Conservation (phyloP, 108 stramenopile species). For the Discostella pseudostelligera region DNA sequence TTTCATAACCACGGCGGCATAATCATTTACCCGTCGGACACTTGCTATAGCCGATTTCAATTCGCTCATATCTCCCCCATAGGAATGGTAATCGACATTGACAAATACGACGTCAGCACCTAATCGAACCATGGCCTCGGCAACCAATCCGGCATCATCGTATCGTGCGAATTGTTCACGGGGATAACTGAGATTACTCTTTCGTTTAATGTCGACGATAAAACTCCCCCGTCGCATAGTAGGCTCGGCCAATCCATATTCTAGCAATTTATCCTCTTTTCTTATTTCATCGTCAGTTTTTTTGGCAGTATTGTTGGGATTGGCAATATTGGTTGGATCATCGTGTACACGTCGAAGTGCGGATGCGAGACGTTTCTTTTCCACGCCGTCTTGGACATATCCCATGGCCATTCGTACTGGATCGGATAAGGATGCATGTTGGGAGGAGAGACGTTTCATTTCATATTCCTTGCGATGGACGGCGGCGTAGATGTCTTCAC, state of each 20-base stretch:
- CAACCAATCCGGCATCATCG: slow-evolving; percentile 86
- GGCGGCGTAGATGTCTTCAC: slow-evolving; percentile 85
- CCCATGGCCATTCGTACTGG: slow-evolving; percentile 86
- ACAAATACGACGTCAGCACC: slow-evolving; percentile 88
- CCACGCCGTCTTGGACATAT: slow-evolving; percentile 75
- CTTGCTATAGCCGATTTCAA: slow-evolving; percentile 71
- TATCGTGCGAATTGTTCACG: slow-evolving; percentile 75
- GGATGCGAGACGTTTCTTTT: slow-evolving; percentile 61
- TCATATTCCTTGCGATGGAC: slow-evolving; percentile 91
- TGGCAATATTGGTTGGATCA: slow-evolving; percentile 64
- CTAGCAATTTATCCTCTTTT: slow-evolving; percentile 61
- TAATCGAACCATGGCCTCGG: slow-evolving; percentile 87
- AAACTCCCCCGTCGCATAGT: slow-evolving; percentile 80
- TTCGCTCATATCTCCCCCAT: slow-evolving; percentile 84
- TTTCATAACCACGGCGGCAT: slow-evolving; percentile 89
- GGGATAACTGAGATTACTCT: slow-evolving; percentile 62
- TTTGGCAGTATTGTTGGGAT: slow-evolving; percentile 59
- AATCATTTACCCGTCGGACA: slow-evolving; percentile 59
- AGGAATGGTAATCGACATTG: slow-evolving; percentile 84
- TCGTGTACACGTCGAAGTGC: slow-evolving; percentile 85
- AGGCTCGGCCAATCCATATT: slow-evolving; percentile 70
- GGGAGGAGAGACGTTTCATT: slow-evolving; percentile 71
- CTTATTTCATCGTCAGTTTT: slow-evolving; percentile 39
- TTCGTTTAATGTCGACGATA: slow-evolving; percentile 87
- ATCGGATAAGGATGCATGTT: slow-evolving; percentile 75